These are phyloP conservation scores for Diplodia seriata DNA, from an alignment of 2,329 filamentous ascomycete genomes.

Conservation along the genomic window DNA sequence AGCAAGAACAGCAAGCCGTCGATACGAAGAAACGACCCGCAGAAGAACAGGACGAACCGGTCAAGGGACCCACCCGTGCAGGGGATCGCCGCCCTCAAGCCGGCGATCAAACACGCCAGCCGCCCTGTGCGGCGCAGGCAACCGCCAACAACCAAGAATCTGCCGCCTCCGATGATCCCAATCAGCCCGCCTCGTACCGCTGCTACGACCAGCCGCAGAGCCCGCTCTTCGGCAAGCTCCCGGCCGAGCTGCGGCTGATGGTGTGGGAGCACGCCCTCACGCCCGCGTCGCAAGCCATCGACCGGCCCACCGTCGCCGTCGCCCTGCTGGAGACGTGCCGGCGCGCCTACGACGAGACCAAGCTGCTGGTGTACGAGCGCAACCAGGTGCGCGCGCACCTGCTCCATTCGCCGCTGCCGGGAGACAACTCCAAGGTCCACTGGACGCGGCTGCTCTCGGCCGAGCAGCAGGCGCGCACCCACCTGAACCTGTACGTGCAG, in stretches of 20 bases:
- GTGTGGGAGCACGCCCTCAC: constrained; percentile 23
- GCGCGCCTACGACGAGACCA: constrained; percentile 23
- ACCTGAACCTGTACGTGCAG: constrained; percentile 27
- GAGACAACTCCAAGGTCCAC: neutral
- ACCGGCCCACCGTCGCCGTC: constrained; percentile 19
- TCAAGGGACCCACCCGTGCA: constrained; percentile 14
- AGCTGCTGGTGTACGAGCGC: constrained; percentile 5
- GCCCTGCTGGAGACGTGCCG: constrained; percentile 8
- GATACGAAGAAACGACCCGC: neutral
- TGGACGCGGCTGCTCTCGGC: constrained; percentile 13
- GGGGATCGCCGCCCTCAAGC: constrained; percentile 13
- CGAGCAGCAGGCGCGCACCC: neutral
- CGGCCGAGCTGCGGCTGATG: constrained; percentile 13
- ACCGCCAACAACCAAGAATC: neutral
- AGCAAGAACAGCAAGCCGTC: neutral
- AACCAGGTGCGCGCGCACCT: constrained; percentile 21
- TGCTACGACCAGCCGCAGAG: constrained; percentile 13
- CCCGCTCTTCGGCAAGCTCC: constrained; percentile 20
- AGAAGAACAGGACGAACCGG: neutral
- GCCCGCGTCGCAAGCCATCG: neutral
- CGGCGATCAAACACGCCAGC: neutral
- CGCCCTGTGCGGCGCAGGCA: neutral
- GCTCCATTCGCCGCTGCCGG: constrained; percentile 7
- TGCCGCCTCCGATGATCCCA: neutral
- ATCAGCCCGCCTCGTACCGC: neutral